Evolutionary conservation across 2,329 filamentous ascomycete genomes (phyloP), one percentile per base, ranked within the genome.

Genomic region (Cladosporium phlei): DNA sequence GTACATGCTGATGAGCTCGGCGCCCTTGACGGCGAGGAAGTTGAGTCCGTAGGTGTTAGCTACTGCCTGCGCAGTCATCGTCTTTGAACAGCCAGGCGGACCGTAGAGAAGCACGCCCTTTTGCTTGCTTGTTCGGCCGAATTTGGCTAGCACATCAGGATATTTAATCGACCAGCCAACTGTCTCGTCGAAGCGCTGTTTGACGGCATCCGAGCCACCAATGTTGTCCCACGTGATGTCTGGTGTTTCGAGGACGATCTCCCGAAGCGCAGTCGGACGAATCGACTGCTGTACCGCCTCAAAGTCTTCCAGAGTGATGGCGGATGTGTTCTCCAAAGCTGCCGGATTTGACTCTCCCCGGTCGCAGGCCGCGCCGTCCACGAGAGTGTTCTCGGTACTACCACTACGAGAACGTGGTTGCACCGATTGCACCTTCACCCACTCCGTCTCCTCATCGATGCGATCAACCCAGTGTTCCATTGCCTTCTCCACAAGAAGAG

Each of bases 1-100:
- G 66, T 96, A 97, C 87, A 95, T 95, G 69, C 89, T 94, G 50
- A 95, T 82, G 10, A 96, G 78, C 67, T 96, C 91, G 27, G 88
- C 88, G 20, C 89, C 91, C 69, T 96, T 95, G 55, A 97, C 87
- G 7, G 89, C 85, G 62, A 96, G 83, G 73, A 96, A 96, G 65
- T 96, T 96, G 67, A 94, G 83, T 3, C 86, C 85, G 22, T 87
- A 88, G 65, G 94, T 89, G 5, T 88, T 95, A 12, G 91, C 91
- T 56, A 95, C 80, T 21, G 91, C 91, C 64, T 95, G 89, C 0
- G 91, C 91, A 0, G 83, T 88, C 63, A 96, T 79, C 0, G 91
- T 97, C 69, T 97, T 97, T 53, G 89, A 94, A 68, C 91, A 96
- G 3, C 91, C 91, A 0, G 91, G 91, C 0, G 91, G 91, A 0